Evolutionary conservation across 768 basidiomycete genomes (phyloP), one percentile per base, ranked within the genome.

Genomic region (Mrakia gelida): DNA sequence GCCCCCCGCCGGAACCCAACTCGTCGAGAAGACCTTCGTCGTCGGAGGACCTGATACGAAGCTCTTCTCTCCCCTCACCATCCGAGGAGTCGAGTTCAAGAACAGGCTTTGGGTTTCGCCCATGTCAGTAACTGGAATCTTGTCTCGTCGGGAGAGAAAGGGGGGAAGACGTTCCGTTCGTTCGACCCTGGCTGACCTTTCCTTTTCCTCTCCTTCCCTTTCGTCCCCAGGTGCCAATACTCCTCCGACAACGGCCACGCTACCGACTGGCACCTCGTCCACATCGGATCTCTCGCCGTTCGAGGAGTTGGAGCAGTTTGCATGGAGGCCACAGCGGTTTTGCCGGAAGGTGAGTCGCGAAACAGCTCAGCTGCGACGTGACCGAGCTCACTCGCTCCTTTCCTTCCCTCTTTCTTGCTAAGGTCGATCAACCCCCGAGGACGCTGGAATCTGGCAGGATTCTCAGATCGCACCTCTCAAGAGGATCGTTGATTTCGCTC

Each of bases 291-390:
- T 1, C 88, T 90, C 80, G 92, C 91, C 13, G 87, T 90, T 15
- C 87, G 92, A 62, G 92, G 93, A 11, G 89, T 88, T 2, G 91
- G 90, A 1, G 88, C 88, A 8, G 89, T 93, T 77, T 88, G 87
- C 80, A 86, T 92, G 79, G 93, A 95, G 83, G 93, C 92, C 0
- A 90, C 91, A 3, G 86, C 90, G 26, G 89, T 92, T 32, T 86
- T 90, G 0, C 90, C 91, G 0, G 91, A 93, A 84, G 91, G 84
- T 68, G 11, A 26, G 56, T 38, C 65, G 7, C 18, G 41, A 43
- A 43, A 43, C 21, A 8, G 34, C 7, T 30, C 34, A 43, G 41
- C 41, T 43, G 41, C 41, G 41, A 43, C 41, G 41, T 11, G 41
- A 43, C 41, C 5, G 11, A 11, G 41, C 65, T 34, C 10, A 67